A percentile compares a stretch with the other conserved stretches of the same genome.
These are phyloP conservation scores for Rhazya stricta DNA, from an alignment of 257 asterid genomes.

Conservation along the genomic window DNA sequence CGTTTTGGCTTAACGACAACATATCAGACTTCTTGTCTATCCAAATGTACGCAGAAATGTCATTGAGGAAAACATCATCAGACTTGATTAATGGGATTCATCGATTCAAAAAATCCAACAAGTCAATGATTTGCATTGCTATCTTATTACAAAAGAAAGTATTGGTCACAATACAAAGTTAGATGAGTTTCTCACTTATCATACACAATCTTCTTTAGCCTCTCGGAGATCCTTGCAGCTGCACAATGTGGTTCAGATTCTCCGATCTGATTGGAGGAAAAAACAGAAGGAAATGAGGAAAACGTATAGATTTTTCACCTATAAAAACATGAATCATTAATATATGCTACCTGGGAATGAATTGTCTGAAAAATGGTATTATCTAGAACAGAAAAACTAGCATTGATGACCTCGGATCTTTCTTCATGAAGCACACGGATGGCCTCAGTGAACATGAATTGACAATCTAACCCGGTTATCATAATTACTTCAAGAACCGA, in stretches of 20 bases:
- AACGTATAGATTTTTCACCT: not conserved
- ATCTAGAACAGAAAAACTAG: conserved; percentile 32
- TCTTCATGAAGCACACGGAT: conserved; percentile 55
- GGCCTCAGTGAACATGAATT: conserved; percentile 43
- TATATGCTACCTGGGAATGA: conserved; percentile 47
- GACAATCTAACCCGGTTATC: conserved; percentile 39
- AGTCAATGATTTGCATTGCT: not conserved
- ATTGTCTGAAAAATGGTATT: conserved; percentile 50
- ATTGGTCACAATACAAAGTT: not conserved
- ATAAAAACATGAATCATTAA: too few relatives aligned
- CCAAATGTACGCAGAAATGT: too few relatives aligned
- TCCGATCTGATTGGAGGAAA: not conserved
- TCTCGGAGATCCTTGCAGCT: conserved; percentile 8
- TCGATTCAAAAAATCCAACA: not conserved
- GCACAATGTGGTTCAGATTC: conserved; percentile 6
- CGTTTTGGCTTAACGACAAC: too few relatives aligned
- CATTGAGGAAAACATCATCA: too few relatives aligned
- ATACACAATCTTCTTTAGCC: not conserved
- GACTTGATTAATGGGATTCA: too few relatives aligned
- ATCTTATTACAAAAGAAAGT: not conserved
- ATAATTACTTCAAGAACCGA: conserved; percentile 44
- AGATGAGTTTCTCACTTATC: not conserved
- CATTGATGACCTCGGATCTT: conserved; percentile 48
- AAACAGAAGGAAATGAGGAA: not conserved
- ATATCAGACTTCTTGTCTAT: too few relatives aligned